phyloP scores from a whole-genome alignment of 768 basidiomycete genomes.

The Strobilomyces confusus region DNA sequence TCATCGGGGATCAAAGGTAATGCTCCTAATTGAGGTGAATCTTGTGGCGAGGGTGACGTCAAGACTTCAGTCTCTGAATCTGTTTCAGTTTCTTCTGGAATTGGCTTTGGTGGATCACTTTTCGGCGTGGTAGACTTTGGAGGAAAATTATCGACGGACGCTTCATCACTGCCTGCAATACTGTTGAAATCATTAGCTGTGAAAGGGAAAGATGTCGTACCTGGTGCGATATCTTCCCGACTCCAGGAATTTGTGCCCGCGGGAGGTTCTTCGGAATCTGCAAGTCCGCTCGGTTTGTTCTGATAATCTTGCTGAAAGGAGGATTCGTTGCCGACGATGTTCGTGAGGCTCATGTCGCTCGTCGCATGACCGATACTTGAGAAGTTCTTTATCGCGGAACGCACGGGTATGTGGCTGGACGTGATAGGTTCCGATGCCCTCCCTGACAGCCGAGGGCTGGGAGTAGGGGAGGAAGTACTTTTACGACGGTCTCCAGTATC shows the following conservation, averaged over 20 bases:
- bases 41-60: conserved; percentile 18
- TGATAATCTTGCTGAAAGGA: conserved; percentile 26
- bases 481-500: conserved; percentile 13
- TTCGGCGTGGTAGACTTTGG: conserved; percentile 28
- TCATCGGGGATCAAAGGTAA: conserved; percentile 9
- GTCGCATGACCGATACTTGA: conserved; percentile 13
- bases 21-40: conserved; percentile 14
- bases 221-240: conserved; percentile 18
- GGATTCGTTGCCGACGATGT: conserved; percentile 21
- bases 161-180: conserved; percentile 38
- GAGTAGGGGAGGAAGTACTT: conserved; percentile 23
- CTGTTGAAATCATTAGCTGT: not conserved
- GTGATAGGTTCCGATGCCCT: conserved; percentile 20
- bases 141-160: conserved; percentile 21
- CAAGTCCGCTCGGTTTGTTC: conserved; percentile 26
- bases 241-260: conserved; percentile 8
- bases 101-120: conserved; percentile 13
- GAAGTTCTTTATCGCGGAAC: conserved; percentile 34
- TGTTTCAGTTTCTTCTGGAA: conserved; percentile 17
- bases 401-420: conserved; percentile 44
- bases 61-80: conserved; percentile 29
- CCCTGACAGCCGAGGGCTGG: conserved; percentile 24
- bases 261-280: conserved; percentile 25
- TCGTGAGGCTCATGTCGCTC: conserved; percentile 22
- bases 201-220: conserved; percentile 11